Percentiles rank a stretch among this genome's conserved stretches.
These are phyloP conservation scores for Hymenoscyphus fraxineus DNA, from an alignment of 2,329 filamentous ascomycete genomes.

Conservation along the genomic window DNA sequence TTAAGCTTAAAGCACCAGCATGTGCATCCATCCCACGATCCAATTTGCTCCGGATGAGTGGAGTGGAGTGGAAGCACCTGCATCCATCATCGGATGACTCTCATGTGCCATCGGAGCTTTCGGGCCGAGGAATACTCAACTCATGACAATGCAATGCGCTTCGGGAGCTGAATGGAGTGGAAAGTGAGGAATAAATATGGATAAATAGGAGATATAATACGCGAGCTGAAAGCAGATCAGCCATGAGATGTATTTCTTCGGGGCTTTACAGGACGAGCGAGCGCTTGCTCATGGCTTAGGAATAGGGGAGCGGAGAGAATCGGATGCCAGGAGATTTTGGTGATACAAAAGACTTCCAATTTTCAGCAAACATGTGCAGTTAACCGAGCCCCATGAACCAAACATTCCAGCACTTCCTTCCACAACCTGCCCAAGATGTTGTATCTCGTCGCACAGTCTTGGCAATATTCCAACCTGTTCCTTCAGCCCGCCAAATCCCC, in stretches of 20 bases:
- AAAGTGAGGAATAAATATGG: background rate
- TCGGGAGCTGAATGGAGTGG: background rate
- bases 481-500: background rate
- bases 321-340: background rate
- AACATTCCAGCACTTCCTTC: background rate
- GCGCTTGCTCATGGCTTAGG: background rate
- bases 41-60: background rate
- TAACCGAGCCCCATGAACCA: background rate
- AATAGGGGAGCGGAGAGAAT: background rate
- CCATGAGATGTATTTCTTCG: conserved; percentile 9
- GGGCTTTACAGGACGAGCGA: background rate
- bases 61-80: conserved; percentile 5
- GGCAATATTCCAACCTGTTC: background rate
- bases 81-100: background rate
- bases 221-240: conserved; percentile 8
- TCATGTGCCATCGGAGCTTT: conserved; percentile 10
- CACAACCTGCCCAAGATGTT: background rate
- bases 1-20: background rate
- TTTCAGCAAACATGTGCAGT: background rate
- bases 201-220: conserved; percentile 4
- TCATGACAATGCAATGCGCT: background rate
- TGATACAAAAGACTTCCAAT: background rate
- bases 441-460: background rate
- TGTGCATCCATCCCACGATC: background rate
- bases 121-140: conserved; percentile 9